Percentiles rank a stretch among this genome's conserved stretches.
These are phyloP conservation scores for Pythium rishiriense DNA, from an alignment of 352 stramenopile genomes.

Conservation along the genomic window DNA sequence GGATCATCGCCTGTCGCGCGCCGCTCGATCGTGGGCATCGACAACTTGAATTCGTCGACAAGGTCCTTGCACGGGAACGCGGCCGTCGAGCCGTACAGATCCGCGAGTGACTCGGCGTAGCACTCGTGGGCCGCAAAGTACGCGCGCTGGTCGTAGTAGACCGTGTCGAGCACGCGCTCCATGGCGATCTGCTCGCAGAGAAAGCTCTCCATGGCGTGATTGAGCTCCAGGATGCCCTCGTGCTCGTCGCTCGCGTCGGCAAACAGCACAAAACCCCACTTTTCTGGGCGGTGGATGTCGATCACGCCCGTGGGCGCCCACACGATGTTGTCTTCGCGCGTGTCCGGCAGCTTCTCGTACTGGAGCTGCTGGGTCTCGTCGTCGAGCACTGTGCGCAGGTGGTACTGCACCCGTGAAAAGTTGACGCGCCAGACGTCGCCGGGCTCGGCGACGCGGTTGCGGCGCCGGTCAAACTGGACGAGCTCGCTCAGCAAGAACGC, in stretches of 20 bases:
- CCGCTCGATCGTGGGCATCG: slow-evolving; percentile 32
- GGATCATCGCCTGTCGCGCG: not conserved
- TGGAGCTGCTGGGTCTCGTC: slow-evolving; percentile 44
- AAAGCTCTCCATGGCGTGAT: slow-evolving; percentile 34
- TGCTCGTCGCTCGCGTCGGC: slow-evolving; percentile 42
- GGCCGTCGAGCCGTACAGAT: slow-evolving; percentile 35
- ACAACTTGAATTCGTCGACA: slow-evolving; percentile 35
- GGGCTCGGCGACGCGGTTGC: slow-evolving; percentile 27
- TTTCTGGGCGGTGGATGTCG: slow-evolving; percentile 75
- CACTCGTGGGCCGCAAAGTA: slow-evolving; percentile 41
- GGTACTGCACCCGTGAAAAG: slow-evolving; percentile 89
- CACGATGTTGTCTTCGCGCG: slow-evolving; percentile 68
- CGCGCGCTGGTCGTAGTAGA: slow-evolving; percentile 70
- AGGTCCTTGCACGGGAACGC: slow-evolving; percentile 35
- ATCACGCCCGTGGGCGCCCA: slow-evolving; percentile 73
- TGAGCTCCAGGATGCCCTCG: slow-evolving; percentile 42
- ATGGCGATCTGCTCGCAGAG: slow-evolving; percentile 55
- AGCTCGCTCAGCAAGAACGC: slow-evolving; percentile 71
- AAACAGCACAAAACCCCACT: slow-evolving; percentile 74
- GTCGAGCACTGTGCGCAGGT: slow-evolving; percentile 48
- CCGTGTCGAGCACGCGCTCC: slow-evolving; percentile 54
- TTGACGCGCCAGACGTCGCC: slow-evolving; percentile 87
- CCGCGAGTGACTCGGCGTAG: slow-evolving; percentile 46
- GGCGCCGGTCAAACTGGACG: slow-evolving; percentile 52
- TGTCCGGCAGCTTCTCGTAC: slow-evolving; percentile 54